phyloP scores from a whole-genome alignment of 1,284 basidiomycete genomes.

The Moesziomyces globuligerus region DNA sequence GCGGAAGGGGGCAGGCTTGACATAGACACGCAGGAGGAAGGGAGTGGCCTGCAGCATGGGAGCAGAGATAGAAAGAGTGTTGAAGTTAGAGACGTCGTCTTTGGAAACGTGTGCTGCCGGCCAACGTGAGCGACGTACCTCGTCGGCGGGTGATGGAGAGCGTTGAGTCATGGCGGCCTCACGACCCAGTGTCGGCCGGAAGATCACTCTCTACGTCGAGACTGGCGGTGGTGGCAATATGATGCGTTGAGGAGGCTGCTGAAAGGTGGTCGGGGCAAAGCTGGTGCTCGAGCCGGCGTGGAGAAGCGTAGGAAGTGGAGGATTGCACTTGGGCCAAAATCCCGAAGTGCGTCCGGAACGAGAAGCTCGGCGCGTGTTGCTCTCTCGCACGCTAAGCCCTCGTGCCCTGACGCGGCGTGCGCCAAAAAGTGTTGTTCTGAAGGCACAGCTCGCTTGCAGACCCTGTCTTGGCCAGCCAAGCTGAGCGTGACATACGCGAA shows the following conservation, averaged over 20 bases:
- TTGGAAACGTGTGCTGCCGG: not conserved
- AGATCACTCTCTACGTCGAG: too few relatives aligned
- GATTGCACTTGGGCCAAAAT: not conserved
- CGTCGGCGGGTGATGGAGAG: constrained; percentile 44
- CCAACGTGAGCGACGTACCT: constrained; percentile 19
- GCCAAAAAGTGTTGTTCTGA: not conserved
- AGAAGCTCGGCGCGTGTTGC: not conserved
- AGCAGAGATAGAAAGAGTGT: too few relatives aligned
- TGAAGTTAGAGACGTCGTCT: too few relatives aligned
- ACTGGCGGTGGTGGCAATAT: constrained; percentile 5
- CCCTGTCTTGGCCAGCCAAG: not conserved
- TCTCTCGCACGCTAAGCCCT: not conserved
- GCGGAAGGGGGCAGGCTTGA: constrained; percentile 41
- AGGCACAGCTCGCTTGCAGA: not conserved
- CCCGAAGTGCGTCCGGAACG: too few relatives aligned
- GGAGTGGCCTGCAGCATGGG: constrained; percentile 33
- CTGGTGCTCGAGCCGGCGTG: too few relatives aligned
- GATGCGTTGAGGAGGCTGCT: too few relatives aligned
- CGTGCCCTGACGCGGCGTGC: too few relatives aligned
- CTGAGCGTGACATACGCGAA: too few relatives aligned
- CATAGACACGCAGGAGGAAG: constrained; percentile 31
- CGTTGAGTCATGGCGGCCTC: constrained; percentile 16
- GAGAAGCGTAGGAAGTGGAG: too few relatives aligned
- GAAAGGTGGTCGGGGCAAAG: too few relatives aligned
- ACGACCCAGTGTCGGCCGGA: too few relatives aligned